Conservation (phyloP, 1,284 basidiomycete species). For the Leccinum discolor region DNA sequence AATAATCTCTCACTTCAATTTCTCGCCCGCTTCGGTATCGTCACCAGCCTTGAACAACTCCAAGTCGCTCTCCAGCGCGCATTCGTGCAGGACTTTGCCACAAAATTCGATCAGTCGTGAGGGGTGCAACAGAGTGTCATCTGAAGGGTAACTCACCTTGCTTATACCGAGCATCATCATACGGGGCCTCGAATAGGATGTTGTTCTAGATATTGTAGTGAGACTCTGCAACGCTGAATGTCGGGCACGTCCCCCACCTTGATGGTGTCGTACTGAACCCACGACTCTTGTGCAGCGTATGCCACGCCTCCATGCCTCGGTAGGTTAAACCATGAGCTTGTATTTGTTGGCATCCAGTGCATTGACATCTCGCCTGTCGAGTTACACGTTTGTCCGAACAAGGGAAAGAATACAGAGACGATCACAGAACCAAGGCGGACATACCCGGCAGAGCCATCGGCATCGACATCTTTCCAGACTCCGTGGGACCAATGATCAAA, state of each 20-base stretch:
- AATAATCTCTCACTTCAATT: neutral
- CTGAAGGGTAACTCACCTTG: neutral
- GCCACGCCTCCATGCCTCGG: too few relatives aligned
- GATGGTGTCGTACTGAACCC: too few relatives aligned
- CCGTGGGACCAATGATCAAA: too few relatives aligned
- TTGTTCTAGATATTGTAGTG: neutral
- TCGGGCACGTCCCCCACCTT: neutral
- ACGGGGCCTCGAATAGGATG: neutral
- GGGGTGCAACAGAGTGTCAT: neutral
- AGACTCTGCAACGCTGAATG: neutral
- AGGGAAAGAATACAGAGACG: too few relatives aligned
- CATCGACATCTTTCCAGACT: too few relatives aligned
- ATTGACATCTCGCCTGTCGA: too few relatives aligned
- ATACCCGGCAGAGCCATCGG: too few relatives aligned
- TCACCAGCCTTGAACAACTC: neutral
- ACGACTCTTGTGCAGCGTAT: too few relatives aligned
- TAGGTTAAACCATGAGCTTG: too few relatives aligned
- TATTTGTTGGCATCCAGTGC: too few relatives aligned
- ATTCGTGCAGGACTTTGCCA: neutral
- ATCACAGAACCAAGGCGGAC: too few relatives aligned
- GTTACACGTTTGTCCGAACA: too few relatives aligned
- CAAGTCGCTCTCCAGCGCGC: neutral
- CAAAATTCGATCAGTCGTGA: neutral
- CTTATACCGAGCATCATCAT: neutral
- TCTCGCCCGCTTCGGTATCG: slow-evolving; percentile 1